Percentiles rank a stretch among this genome's conserved stretches.
These are phyloP conservation scores for Penstemon barbatus DNA, from an alignment of 257 asterid genomes.

Conservation along the genomic window DNA sequence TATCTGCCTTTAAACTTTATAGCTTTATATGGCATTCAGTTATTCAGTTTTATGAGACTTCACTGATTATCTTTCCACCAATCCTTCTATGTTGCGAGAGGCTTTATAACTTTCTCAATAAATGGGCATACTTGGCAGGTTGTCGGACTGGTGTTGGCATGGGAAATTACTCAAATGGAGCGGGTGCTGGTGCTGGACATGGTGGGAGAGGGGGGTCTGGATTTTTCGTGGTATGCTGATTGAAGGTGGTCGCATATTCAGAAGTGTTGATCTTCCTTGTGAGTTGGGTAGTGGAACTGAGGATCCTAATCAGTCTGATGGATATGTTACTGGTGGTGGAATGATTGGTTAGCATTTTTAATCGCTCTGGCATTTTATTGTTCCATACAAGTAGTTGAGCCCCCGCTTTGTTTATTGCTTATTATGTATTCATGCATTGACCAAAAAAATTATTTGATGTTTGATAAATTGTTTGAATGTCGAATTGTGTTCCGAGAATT, in stretches of 20 bases:
- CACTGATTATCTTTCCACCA: constrained; percentile 12
- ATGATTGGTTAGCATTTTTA: constrained; percentile 60
- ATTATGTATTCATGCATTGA: constrained; percentile 11
- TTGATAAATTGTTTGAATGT: constrained; percentile 2
- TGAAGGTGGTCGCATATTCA: constrained; percentile 81
- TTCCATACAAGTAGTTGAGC: constrained; percentile 10
- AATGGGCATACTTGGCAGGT: constrained; percentile 52
- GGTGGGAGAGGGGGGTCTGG: constrained; percentile 99
- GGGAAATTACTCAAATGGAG: constrained; percentile 93
- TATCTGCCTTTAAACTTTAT: constrained; percentile 22
- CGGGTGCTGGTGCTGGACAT: constrained; percentile 97
- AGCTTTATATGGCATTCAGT: constrained; percentile 21
- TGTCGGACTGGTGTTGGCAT: constrained; percentile 85
- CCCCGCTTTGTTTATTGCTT: background rate
- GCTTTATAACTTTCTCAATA: constrained; percentile 26
- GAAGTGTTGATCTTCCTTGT: constrained; percentile 91
- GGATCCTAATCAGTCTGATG: constrained; percentile 68
- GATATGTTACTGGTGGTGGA: constrained; percentile 88
- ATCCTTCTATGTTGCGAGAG: constrained; percentile 22
- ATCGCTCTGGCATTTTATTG: constrained; percentile 21
- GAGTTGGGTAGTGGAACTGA: constrained; percentile 92
- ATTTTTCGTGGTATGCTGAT: constrained; percentile 63
- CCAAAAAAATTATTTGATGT: constrained; percentile 16
- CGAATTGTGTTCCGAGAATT: constrained; percentile 12
- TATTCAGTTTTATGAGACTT: constrained; percentile 22